Evolutionary conservation across 805 yeast genomes (phyloP).

Genomic region (Wickerhamiella allomyrinae): DNA sequence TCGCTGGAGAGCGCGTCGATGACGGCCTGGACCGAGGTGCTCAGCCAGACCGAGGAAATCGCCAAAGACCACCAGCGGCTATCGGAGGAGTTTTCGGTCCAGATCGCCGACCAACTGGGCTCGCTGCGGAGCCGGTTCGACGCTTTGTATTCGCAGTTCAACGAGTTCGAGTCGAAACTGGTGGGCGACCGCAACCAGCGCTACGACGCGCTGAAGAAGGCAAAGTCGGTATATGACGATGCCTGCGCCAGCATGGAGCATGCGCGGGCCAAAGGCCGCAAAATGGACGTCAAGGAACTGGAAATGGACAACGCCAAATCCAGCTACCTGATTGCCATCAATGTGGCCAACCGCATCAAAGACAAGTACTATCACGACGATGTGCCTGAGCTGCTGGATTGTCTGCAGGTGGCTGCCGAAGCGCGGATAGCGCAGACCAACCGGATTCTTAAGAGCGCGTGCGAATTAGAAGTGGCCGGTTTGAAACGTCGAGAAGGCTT

Average conservation of each 20-base stretch:
- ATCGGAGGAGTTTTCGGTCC: slow-evolving; percentile 42
- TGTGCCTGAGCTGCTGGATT: slow-evolving; percentile 77
- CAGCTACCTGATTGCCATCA: slow-evolving; percentile 63
- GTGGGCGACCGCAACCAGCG: slow-evolving; percentile 32
- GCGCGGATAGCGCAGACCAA: slow-evolving; percentile 59
- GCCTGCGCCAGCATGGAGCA: slow-evolving; percentile 68
- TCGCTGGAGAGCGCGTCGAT: slow-evolving; percentile 77
- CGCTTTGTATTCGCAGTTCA: slow-evolving; percentile 40
- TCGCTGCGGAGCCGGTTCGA: slow-evolving; percentile 41
- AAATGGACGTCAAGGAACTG: slow-evolving; percentile 43
- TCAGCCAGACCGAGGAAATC: slow-evolving; percentile 67
- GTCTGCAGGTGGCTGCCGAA: slow-evolving; percentile 71
- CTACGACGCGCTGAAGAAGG: slow-evolving; percentile 44
- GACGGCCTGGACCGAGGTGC: slow-evolving; percentile 81
- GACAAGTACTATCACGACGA: slow-evolving; percentile 91
- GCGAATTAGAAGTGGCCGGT: slow-evolving; percentile 43
- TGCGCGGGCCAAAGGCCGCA: slow-evolving; percentile 59
- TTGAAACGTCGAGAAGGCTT: slow-evolving; percentile 31
- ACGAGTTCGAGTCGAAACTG: slow-evolving; percentile 45
- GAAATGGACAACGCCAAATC: slow-evolving; percentile 88
- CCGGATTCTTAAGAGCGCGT: slow-evolving; percentile 48
- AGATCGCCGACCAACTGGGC: slow-evolving; percentile 46
- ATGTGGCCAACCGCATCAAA: slow-evolving; percentile 76
- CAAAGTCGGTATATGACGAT: slow-evolving; percentile 67
- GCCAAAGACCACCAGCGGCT: slow-evolving; percentile 52